Evolutionary conservation across 2,329 filamentous ascomycete genomes (phyloP).

Genomic region (Stylonectria norvegica): DNA sequence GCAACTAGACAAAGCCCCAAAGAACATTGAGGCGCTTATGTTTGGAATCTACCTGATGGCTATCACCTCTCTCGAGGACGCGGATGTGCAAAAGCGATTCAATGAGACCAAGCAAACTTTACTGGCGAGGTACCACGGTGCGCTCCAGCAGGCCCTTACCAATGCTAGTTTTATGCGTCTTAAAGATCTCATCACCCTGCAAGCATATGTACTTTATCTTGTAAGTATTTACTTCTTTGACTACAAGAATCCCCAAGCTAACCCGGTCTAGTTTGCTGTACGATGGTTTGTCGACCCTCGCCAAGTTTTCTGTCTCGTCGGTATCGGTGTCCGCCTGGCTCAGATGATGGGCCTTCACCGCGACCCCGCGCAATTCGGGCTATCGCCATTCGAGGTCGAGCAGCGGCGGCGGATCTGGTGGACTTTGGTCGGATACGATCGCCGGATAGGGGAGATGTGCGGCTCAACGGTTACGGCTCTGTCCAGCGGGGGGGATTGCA

Average conservation of each 20-base stretch:
- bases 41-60: conserved; percentile 63
- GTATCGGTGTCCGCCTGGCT: conserved; percentile 63
- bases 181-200: conserved; percentile 61
- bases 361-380: conserved; percentile 52
- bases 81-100: conserved; percentile 53
- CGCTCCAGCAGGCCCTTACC: conserved; percentile 61
- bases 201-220: conserved; percentile 65
- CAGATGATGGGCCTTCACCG: conserved; percentile 67
- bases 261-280: conserved; percentile 37
- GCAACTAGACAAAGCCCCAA: conserved; percentile 51
- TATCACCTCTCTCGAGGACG: conserved; percentile 55
- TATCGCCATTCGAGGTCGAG: conserved; percentile 62
- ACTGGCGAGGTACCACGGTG: conserved; percentile 52
- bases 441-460: conserved; percentile 64
- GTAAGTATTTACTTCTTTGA: conserved; percentile 34
- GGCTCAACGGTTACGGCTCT: conserved; percentile 56
- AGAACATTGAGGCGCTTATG: conserved; percentile 62
- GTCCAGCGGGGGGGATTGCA: conserved; percentile 52
- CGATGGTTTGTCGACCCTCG: conserved; percentile 57
- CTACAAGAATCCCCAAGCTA: conserved; percentile 2
- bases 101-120: conserved; percentile 50
- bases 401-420: conserved; percentile 72
- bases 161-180: conserved; percentile 65
- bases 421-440: conserved; percentile 66
- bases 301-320: conserved; percentile 49